phyloP scores from a whole-genome alignment of 2,329 filamentous ascomycete species.

The Xylariaceae sp. region DNA sequence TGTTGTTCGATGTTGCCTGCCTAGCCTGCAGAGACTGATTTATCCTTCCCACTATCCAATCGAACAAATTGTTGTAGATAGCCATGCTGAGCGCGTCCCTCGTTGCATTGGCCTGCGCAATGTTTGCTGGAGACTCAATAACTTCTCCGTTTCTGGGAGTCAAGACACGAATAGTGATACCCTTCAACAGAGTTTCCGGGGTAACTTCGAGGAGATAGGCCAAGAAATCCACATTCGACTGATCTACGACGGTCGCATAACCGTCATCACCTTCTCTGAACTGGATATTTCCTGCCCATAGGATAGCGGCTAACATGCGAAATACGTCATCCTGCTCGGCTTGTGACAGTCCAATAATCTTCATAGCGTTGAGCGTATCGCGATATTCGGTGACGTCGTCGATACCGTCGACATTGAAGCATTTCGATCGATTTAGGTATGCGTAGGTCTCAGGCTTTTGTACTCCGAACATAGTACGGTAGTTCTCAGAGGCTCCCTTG shows the following conservation, averaged over 20 bases:
- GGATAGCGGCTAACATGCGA: slow-evolving; percentile 82
- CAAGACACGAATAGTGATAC: slow-evolving; percentile 84
- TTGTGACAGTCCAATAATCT: slow-evolving; percentile 82
- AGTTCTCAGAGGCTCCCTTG: slow-evolving; percentile 84
- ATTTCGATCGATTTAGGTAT: slow-evolving; percentile 93
- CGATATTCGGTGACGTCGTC: slow-evolving; percentile 85
- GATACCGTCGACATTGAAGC: slow-evolving; percentile 88
- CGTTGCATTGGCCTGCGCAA: slow-evolving; percentile 78
- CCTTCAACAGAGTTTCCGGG: slow-evolving; percentile 73
- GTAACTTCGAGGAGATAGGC: slow-evolving; percentile 92
- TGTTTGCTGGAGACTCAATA: slow-evolving; percentile 76
- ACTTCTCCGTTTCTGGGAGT: slow-evolving; percentile 63
- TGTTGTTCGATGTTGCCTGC: slow-evolving; percentile 72
- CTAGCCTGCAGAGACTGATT: slow-evolving; percentile 82
- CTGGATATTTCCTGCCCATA: slow-evolving; percentile 93
- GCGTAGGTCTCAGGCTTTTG: slow-evolving; percentile 89
- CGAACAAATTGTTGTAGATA: slow-evolving; percentile 97
- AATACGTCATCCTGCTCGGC: slow-evolving; percentile 94
- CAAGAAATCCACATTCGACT: slow-evolving; percentile 89
- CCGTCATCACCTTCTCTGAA: slow-evolving; percentile 87
- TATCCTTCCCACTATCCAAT: slow-evolving; percentile 94
- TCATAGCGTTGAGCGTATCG: slow-evolving; percentile 93
- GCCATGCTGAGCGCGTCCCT: slow-evolving; percentile 89
- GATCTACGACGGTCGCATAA: slow-evolving; percentile 81
- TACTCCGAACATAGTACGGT: slow-evolving; percentile 83